A percentile compares a stretch with the other conserved stretches of the same genome.
These are phyloP conservation scores for Setomelanomma holmii DNA, from an alignment of 2,329 filamentous ascomycete species.

Conservation along the genomic window DNA sequence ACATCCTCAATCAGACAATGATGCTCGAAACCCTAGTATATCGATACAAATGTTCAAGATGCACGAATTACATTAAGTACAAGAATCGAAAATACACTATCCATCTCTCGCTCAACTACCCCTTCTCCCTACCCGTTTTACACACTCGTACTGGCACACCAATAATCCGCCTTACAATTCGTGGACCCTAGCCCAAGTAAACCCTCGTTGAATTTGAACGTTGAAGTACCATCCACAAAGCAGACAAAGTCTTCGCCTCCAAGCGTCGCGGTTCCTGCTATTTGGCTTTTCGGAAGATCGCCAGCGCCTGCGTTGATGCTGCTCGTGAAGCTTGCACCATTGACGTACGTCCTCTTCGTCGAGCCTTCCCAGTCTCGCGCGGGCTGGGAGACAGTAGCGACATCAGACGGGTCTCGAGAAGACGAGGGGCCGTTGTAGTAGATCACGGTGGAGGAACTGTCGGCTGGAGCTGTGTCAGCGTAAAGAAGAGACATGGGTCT, in stretches of 20 bases:
- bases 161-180: constrained; percentile 22
- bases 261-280: constrained; percentile 20
- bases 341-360: constrained; percentile 1
- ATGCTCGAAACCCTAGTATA: too few species aligned
- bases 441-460: constrained; percentile 11
- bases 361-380: constrained; percentile 4
- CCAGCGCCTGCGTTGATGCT: constrained; percentile 18
- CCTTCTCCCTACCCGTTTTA: not conserved
- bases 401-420: constrained; percentile 1
- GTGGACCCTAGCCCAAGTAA: constrained; percentile 4
- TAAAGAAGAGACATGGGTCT: too few species aligned
- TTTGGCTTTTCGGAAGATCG: constrained; percentile 12
- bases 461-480: not conserved
- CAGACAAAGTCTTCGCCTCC: constrained; percentile 22
- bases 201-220: constrained; percentile 11
- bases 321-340: constrained; percentile 4
- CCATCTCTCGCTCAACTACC: not conserved
- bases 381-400: constrained; percentile 5
- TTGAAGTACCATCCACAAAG: constrained; percentile 22
- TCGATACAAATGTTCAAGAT: too few species aligned
- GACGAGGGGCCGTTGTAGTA: constrained; percentile 15
- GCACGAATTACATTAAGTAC: too few species aligned
- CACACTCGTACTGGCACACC: constrained; percentile 17
- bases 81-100: not conserved
- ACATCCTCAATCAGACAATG: too few species aligned